A percentile compares a stretch with the other conserved stretches of the same genome.
phyloP scores from a whole-genome alignment of 1,284 basidiomycete genomes.

The Chalciporus sp. region DNA sequence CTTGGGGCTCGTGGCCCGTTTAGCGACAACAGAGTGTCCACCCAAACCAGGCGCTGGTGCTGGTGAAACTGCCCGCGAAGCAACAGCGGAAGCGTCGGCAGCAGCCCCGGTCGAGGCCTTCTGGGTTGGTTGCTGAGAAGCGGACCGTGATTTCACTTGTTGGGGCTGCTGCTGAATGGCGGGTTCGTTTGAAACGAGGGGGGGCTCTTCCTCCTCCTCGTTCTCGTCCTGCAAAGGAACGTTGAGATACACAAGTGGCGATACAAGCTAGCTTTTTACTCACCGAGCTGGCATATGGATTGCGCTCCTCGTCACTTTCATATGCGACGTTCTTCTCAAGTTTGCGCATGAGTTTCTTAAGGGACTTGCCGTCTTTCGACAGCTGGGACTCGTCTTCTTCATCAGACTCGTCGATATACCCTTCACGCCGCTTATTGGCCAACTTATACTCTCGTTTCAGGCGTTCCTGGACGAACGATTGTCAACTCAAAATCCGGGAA shows the following conservation, averaged over 20 bases:
- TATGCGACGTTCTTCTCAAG: constrained; percentile 75
- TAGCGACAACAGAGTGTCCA: constrained; percentile 77
- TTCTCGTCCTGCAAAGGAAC: constrained; percentile 56
- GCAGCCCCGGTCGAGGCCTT: constrained; percentile 33
- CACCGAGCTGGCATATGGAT: constrained; percentile 79
- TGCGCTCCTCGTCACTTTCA: constrained; percentile 80
- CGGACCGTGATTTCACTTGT: constrained; percentile 34
- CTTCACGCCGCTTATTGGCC: constrained; percentile 74
- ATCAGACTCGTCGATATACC: constrained; percentile 69
- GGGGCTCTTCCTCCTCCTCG: constrained; percentile 64
- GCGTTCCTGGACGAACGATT: constrained; percentile 59
- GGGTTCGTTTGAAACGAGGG: constrained; percentile 51
- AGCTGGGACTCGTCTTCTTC: constrained; percentile 64
- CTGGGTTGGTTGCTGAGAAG: constrained; percentile 36
- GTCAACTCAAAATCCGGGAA: constrained; percentile 2
- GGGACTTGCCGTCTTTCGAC: constrained; percentile 70
- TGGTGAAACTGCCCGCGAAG: constrained; percentile 62
- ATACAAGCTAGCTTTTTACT: constrained; percentile 30
- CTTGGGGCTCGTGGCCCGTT: constrained; percentile 80
- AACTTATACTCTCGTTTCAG: constrained; percentile 80
- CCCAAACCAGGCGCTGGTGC: constrained; percentile 52
- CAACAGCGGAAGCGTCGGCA: constrained; percentile 35
- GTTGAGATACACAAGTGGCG: constrained; percentile 10
- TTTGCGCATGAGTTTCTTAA: constrained; percentile 78
- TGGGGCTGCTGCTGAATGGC: constrained; percentile 57